These are phyloP conservation scores for Hyphodiscus sp. DNA, from an alignment of 2,329 filamentous ascomycete genomes.

Conservation along the genomic window DNA sequence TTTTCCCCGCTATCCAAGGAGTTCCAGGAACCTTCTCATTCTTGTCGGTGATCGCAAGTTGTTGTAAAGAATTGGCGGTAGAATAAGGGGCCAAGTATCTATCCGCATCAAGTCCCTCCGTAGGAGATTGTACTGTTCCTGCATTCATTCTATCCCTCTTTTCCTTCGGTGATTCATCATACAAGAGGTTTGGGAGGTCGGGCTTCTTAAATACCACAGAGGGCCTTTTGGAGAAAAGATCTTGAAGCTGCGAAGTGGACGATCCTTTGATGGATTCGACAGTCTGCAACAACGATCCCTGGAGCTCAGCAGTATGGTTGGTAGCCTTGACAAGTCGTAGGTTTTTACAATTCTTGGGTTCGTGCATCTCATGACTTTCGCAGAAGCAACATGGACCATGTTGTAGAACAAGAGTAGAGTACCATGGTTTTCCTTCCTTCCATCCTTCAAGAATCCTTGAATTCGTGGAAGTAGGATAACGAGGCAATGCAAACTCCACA, in stretches of 20 bases:
- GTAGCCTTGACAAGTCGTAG: not conserved
- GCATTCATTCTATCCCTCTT: not conserved
- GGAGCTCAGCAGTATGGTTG: not conserved
- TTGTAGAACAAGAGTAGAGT: too few relatives aligned
- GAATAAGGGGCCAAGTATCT: not conserved
- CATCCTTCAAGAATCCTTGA: too few relatives aligned
- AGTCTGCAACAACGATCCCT: not conserved
- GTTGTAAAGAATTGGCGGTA: too few relatives aligned
- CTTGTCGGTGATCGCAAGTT: too few relatives aligned
- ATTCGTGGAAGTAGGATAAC: too few relatives aligned
- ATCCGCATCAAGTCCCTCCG: not conserved
- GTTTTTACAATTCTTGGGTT: not conserved
- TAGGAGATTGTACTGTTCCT: not conserved
- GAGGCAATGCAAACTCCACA: too few relatives aligned
- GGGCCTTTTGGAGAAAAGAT: not conserved
- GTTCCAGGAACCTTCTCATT: too few relatives aligned
- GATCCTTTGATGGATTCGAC: not conserved
- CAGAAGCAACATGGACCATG: too few relatives aligned
- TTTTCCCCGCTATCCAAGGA: not conserved
- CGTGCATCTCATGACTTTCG: too few relatives aligned
- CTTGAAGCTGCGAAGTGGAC: not conserved
- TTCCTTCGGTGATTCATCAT: too few relatives aligned
- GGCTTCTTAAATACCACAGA: not conserved
- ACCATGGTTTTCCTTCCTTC: too few relatives aligned
- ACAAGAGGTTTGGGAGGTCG: not conserved